Conservation (phyloP, 345 rosid genomes). For the Ceriops zippeliana region DNA sequence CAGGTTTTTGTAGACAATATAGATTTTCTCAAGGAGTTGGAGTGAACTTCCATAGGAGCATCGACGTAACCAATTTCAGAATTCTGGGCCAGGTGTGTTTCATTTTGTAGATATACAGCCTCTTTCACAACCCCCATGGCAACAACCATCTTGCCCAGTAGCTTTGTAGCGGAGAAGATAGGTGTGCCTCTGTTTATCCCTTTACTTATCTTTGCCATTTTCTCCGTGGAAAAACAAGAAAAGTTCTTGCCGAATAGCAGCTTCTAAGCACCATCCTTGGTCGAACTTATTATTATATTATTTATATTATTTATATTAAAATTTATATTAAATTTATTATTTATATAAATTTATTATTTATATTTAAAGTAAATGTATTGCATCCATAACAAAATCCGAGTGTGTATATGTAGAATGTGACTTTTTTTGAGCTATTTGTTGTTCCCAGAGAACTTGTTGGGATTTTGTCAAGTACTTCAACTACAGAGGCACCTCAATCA, state of each 20-base stretch:
- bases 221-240: not conserved
- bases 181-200: not conserved
- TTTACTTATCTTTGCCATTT: not conserved
- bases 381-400: not conserved
- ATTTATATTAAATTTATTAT: no score
- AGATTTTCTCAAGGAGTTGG: slow-evolving; percentile 84
- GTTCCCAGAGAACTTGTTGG: not conserved
- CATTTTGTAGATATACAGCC: slow-evolving; percentile 34
- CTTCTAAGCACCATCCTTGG: not conserved
- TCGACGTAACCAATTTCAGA: not conserved
- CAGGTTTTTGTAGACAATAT: slow-evolving; percentile 95
- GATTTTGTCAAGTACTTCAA: not conserved
- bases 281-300: no score
- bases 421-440: not conserved
- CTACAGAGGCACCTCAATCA: no score
- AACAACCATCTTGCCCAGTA: slow-evolving; percentile 16
- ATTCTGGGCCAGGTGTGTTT: not conserved
- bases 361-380: no score
- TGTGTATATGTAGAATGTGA: not conserved
- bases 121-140: slow-evolving; percentile 6
- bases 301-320: no score
- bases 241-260: no score
- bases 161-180: slow-evolving; percentile 13
- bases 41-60: slow-evolving; percentile 42
- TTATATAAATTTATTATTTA: no score